A percentile compares a stretch with the other conserved stretches of the same genome.
Conservation (phyloP, 225 moss, liverwort and hornwort species). For the Antitrichia curtipendula region DNA sequence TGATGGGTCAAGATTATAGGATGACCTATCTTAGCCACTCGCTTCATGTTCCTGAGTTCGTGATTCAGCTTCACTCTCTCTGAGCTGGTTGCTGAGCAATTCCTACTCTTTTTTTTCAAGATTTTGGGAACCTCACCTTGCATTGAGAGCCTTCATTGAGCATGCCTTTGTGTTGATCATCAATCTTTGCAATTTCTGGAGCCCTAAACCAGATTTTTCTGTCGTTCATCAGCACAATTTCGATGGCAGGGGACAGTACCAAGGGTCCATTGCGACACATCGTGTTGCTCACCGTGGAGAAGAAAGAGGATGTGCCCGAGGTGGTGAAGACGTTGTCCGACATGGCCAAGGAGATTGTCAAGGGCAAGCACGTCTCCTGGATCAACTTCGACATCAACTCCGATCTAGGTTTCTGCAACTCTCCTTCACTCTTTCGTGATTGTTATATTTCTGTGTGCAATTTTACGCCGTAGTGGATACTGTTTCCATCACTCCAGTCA, state of each 20-base stretch:
- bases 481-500: not conserved
- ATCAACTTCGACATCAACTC: conserved; percentile 24
- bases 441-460: not conserved
- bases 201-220: not conserved
- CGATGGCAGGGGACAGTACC: conserved; percentile 4
- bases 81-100: not conserved
- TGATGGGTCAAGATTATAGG: not conserved
- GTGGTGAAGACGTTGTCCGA: conserved; percentile 34
- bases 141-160: not conserved
- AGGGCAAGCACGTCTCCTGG: conserved; percentile 22
- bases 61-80: not conserved
- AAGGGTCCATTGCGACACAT: conserved; percentile 30
- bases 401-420: conserved; percentile 12
- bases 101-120: not conserved
- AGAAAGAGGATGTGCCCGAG: conserved; percentile 25
- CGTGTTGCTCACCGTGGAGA: conserved; percentile 37
- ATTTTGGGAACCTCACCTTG: not conserved
- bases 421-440: not conserved
- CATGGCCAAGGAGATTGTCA: conserved; percentile 22
- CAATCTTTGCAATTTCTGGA: not conserved
- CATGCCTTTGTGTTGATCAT: not conserved
- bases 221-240: not conserved
- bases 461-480: not conserved
- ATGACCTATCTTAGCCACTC: not conserved
- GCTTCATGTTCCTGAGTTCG: not conserved